Percentiles rank a stretch among this genome's conserved stretches.
These are phyloP conservation scores for Pythium grandisporangium DNA, from an alignment of 352 stramenopile genomes.

Conservation along the genomic window DNA sequence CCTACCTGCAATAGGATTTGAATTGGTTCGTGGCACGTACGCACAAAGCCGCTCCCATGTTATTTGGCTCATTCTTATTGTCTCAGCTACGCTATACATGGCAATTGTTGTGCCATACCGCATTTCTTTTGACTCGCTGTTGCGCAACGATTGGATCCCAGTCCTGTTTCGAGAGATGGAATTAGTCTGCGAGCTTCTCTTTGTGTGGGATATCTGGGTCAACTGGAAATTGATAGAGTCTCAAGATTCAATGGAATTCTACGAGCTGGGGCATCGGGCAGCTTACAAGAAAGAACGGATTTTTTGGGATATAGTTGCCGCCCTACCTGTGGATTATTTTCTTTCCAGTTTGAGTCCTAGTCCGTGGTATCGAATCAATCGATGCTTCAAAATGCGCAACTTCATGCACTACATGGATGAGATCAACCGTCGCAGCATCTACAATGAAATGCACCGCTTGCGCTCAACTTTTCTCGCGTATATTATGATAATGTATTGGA, in stretches of 20 bases:
- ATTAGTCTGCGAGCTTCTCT: constrained; percentile 34
- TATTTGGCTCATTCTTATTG: constrained; percentile 33
- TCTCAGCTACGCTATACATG: constrained; percentile 26
- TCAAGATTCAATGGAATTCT: constrained; percentile 38
- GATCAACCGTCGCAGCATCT: constrained; percentile 46
- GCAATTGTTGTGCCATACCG: constrained; percentile 40
- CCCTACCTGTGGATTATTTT: constrained; percentile 34
- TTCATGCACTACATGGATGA: constrained; percentile 50
- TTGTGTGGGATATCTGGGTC: constrained; percentile 48
- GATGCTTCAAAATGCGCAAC: constrained; percentile 36
- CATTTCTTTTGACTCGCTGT: constrained; percentile 34
- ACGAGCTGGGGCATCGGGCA: constrained; percentile 32
- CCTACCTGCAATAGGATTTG: neutral
- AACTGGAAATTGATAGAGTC: constrained; percentile 31
- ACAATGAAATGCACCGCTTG: constrained; percentile 53
- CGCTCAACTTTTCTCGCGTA: constrained; percentile 32
- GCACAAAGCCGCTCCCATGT: constrained; percentile 42
- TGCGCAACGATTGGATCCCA: constrained; percentile 14
- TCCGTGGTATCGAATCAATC: constrained; percentile 31
- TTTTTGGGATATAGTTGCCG: constrained; percentile 26
- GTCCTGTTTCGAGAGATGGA: constrained; percentile 22
- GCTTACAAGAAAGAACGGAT: constrained; percentile 36
- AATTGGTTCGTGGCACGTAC: constrained; percentile 16
- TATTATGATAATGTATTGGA: constrained; percentile 54
- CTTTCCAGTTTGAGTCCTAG: constrained; percentile 18